These are phyloP conservation scores for Ilex paraguariensis DNA, from an alignment of 305 asterid genomes.

Conservation along the genomic window DNA sequence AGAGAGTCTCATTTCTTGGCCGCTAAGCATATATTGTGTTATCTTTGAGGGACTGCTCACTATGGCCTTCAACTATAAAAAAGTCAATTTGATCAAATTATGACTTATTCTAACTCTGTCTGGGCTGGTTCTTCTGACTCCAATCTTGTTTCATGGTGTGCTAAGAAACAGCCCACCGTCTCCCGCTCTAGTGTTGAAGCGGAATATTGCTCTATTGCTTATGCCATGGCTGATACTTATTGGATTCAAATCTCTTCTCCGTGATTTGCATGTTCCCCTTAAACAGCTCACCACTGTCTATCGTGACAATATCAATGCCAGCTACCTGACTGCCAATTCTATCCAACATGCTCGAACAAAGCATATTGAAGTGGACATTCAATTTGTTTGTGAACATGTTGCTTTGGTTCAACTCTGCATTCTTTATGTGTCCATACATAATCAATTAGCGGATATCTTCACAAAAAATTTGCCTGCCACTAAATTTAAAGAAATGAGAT, in stretches of 20 bases:
- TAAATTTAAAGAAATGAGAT: no score
- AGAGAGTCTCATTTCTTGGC: background rate
- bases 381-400: no score
- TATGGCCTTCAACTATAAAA: background rate
- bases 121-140: background rate
- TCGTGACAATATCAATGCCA: no score
- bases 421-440: no score
- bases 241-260: background rate
- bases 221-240: background rate
- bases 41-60: background rate
- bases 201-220: background rate
- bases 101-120: background rate
- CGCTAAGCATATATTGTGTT: background rate
- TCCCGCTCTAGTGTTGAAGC: background rate
- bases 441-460: no score
- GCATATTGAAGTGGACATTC: no score
- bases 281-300: no score
- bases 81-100: background rate
- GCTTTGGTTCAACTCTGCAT: no score
- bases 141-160: background rate
- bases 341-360: no score
- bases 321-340: no score
- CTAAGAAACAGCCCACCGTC: background rate
- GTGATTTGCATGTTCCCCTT: no score
- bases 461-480: no score